Evolutionary conservation across 108 stramenopile genomes (phyloP).

Genomic region (Skeletonema menzelii): DNA sequence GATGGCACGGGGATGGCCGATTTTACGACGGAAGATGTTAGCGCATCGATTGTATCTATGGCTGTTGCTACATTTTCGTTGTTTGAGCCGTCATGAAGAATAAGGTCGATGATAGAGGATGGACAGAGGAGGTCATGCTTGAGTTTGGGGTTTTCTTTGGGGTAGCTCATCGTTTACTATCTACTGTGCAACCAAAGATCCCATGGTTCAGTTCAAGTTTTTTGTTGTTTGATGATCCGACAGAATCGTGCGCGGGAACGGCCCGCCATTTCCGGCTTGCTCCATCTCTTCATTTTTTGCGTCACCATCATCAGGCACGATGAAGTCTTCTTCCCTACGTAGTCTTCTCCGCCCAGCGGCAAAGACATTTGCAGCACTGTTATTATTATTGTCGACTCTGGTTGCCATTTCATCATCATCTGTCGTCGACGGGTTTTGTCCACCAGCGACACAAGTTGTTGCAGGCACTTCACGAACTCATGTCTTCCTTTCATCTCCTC

Average conservation of each 20-base stretch:
- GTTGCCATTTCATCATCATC: background rate
- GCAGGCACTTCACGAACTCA: background rate
- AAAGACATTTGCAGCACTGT: background rate
- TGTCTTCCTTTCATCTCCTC: background rate
- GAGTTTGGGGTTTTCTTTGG: slow-evolving; percentile 31
- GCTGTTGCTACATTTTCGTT: background rate
- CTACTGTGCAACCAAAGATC: background rate
- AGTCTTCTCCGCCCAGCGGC: background rate
- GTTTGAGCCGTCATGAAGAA: background rate
- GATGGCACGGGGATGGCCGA: slow-evolving; percentile 15
- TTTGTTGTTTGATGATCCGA: no score
- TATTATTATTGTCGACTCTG: background rate
- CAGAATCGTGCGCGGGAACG: no score
- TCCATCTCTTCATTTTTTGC: no score
- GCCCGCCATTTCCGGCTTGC: no score
- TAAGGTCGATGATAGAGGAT: slow-evolving; percentile 9
- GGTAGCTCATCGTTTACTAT: slow-evolving; percentile 18
- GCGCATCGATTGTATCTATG: slow-evolving; percentile 15
- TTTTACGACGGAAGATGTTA: slow-evolving; percentile 20
- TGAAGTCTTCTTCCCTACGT: background rate
- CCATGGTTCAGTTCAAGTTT: background rate
- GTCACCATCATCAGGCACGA: background rate
- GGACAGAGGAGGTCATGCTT: slow-evolving; percentile 52
- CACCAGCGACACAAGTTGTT: background rate
- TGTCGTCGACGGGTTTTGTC: background rate